These are phyloP conservation scores for Sarocladium kiliense DNA, from an alignment of 2,329 filamentous ascomycete species.

Conservation along the genomic window DNA sequence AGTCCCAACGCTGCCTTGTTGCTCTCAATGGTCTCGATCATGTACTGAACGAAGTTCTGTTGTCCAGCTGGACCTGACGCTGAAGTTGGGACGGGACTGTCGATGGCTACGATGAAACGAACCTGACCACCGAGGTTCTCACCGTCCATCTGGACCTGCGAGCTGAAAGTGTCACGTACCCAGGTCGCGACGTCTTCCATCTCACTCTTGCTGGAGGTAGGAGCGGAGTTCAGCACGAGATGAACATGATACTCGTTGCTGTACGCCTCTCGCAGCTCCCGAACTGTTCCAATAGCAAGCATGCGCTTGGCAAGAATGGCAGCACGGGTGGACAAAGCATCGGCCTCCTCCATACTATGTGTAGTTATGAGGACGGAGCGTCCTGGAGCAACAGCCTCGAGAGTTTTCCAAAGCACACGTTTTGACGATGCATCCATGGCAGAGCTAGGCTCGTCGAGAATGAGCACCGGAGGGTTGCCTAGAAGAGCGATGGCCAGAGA, in stretches of 20 bases:
- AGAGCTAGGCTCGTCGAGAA: conserved; percentile 78
- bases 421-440: conserved; percentile 85
- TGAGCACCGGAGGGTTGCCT: conserved; percentile 74
- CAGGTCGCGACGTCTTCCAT: background rate
- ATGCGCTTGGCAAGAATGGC: background rate
- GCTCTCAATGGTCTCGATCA: background rate
- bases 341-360: conserved; percentile 45
- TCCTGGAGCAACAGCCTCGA: conserved; percentile 65
- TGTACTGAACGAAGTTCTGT: conserved; percentile 1
- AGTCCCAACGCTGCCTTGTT: background rate
- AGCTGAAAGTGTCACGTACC: background rate
- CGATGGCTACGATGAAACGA: conserved; percentile 1
- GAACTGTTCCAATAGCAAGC: background rate
- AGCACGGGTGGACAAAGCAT: background rate
- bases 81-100: background rate
- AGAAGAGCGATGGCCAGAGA: conserved; percentile 80
- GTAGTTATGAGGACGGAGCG: conserved; percentile 56
- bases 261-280: background rate
- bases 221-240: background rate
- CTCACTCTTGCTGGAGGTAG: background rate
- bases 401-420: conserved; percentile 79
- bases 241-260: conserved; percentile 6
- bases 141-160: background rate
- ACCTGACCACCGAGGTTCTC: background rate
- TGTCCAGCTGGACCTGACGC: background rate